Conservation (phyloP, 1,284 basidiomycete genomes). For the Sporisorium sorghi region DNA sequence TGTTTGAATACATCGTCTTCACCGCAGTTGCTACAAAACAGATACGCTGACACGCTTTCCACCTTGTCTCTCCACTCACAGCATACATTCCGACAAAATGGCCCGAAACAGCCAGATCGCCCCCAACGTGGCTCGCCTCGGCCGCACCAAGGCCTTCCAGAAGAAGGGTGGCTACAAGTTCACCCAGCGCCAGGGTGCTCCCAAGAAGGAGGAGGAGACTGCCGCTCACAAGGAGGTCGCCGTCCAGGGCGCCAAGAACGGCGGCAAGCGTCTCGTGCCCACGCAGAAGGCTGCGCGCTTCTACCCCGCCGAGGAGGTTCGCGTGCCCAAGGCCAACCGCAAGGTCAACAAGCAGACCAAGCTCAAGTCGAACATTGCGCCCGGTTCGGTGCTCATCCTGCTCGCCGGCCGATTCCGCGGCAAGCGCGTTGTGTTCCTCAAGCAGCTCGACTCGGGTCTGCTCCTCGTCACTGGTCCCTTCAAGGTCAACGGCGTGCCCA, state of each 20-base stretch:
- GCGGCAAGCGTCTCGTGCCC: slow-evolving; percentile 85
- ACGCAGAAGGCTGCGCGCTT: slow-evolving; percentile 88
- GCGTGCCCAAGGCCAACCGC: slow-evolving; percentile 87
- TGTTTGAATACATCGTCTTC: slow-evolving; percentile 3
- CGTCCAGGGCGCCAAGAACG: slow-evolving; percentile 91
- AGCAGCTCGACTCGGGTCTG: slow-evolving; percentile 92
- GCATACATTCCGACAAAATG: slow-evolving; percentile 74
- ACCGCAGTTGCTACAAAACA: background rate
- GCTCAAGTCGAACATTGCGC: slow-evolving; percentile 88
- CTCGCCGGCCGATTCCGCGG: slow-evolving; percentile 98
- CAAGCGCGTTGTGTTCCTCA: slow-evolving; percentile 98
- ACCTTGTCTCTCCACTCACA: slow-evolving; percentile 7
- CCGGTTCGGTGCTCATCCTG: slow-evolving; percentile 94
- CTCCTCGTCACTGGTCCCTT: slow-evolving; percentile 96
- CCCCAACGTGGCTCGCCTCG: slow-evolving; percentile 83
- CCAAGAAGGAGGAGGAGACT: slow-evolving; percentile 74
- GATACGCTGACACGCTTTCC: slow-evolving; percentile 19
- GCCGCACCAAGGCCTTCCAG: slow-evolving; percentile 74
- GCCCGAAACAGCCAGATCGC: slow-evolving; percentile 85
- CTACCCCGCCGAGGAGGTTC: slow-evolving; percentile 97
- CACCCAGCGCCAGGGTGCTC: slow-evolving; percentile 77
- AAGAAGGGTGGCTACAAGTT: slow-evolving; percentile 82
- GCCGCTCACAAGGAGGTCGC: slow-evolving; percentile 79
- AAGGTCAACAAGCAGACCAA: slow-evolving; percentile 79
- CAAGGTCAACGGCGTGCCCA: slow-evolving; percentile 98